Percentiles rank a stretch among this genome's conserved stretches.
Evolutionary conservation across 2,329 filamentous ascomycete species (phyloP).

Genomic region (Coccinonectria pachysandricola): DNA sequence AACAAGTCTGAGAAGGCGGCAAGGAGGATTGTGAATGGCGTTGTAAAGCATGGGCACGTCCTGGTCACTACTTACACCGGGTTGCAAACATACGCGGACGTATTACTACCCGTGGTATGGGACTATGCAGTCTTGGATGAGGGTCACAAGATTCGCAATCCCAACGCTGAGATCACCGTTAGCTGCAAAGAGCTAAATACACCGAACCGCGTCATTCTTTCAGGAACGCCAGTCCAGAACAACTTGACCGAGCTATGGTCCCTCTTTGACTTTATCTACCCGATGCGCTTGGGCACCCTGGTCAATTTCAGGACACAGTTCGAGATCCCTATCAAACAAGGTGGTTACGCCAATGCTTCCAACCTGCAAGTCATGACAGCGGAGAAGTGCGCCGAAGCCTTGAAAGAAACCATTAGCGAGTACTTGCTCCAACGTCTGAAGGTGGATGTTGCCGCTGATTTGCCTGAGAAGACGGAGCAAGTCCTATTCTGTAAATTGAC

Average conservation of each 20-base stretch:
- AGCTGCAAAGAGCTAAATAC: constrained; percentile 91
- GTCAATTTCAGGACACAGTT: constrained; percentile 87
- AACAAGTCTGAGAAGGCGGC: constrained; percentile 46
- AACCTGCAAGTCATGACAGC: constrained; percentile 92
- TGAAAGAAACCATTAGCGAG: constrained; percentile 88
- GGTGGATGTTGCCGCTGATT: constrained; percentile 81
- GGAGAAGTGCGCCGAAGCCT: constrained; percentile 82
- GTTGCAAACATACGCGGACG: constrained; percentile 80
- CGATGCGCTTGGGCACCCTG: constrained; percentile 86
- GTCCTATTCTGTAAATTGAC: constrained; percentile 94
- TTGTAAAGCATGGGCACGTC: constrained; percentile 78
- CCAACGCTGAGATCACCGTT: constrained; percentile 87
- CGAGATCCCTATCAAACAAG: constrained; percentile 84
- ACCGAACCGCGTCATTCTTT: constrained; percentile 82
- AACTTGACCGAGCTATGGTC: constrained; percentile 94
- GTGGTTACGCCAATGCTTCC: constrained; percentile 89
- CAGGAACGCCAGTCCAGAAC: constrained; percentile 96
- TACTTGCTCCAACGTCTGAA: constrained; percentile 91
- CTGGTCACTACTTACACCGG: constrained; percentile 94
- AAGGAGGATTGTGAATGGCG: constrained; percentile 69
- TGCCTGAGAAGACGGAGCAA: constrained; percentile 92
- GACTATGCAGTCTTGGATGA: constrained; percentile 91
- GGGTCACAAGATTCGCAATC: constrained; percentile 96
- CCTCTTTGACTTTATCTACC: constrained; percentile 93
- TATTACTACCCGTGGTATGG: constrained; percentile 78